These are phyloP conservation scores for Saturnispora saitoi DNA, from an alignment of 805 yeast genomes.

Conservation along the genomic window DNA sequence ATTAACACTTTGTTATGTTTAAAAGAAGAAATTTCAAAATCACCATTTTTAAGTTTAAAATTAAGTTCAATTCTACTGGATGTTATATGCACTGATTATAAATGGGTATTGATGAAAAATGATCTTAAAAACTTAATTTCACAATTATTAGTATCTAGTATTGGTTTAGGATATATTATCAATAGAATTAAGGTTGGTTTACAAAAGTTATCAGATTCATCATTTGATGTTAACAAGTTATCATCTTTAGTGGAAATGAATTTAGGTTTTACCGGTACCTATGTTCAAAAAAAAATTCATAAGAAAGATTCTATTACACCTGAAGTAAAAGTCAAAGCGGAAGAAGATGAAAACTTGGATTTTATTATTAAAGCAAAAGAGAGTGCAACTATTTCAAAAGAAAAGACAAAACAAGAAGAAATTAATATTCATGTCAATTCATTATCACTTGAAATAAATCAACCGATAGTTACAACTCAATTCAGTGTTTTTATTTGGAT, in stretches of 20 bases:
- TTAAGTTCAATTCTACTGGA: not conserved
- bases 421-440: not conserved
- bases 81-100: not conserved
- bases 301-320: not conserved
- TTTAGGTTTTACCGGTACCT: conserved; percentile 1
- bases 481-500: conserved; percentile 1
- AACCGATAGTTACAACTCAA: not conserved
- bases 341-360: not conserved
- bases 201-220: not conserved
- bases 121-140: not conserved
- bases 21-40: not conserved
- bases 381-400: not conserved
- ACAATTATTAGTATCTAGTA: conserved; percentile 15
- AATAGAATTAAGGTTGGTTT: conserved; percentile 3
- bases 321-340: not conserved
- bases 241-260: not conserved
- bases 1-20: not conserved
- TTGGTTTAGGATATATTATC: conserved; percentile 20
- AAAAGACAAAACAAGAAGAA: too few relatives aligned
- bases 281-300: not conserved
- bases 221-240: not conserved
- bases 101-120: conserved; percentile 11
- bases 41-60: not conserved
- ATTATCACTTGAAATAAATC: not conserved
- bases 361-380: not conserved